Percentiles rank a stretch among this genome's conserved stretches.
Evolutionary conservation across 495 filamentous ascomycete species (phyloP).

Genomic region (Aspergillus ellipticus): DNA sequence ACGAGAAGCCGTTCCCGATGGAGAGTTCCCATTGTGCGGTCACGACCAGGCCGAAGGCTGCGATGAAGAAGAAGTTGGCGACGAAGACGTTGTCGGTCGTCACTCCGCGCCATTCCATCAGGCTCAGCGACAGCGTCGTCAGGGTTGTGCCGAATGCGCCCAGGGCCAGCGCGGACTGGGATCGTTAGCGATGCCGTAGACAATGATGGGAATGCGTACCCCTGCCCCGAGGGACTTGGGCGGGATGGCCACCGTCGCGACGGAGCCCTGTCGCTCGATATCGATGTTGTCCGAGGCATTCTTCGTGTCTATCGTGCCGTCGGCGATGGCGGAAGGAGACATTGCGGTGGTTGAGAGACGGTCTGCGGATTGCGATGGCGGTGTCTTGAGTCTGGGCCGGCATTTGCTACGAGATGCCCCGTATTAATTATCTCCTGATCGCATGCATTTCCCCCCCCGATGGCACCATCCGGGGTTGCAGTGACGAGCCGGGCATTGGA

Average conservation of each 20-base stretch:
- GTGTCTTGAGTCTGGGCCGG: not conserved
- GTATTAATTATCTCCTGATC: not conserved
- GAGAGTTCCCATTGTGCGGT: constrained; percentile 51
- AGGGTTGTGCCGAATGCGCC: constrained; percentile 50
- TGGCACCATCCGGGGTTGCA: not conserved
- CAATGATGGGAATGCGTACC: not conserved
- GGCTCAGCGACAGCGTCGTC: constrained; percentile 43
- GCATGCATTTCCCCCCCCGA: not conserved
- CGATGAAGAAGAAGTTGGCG: constrained; percentile 49
- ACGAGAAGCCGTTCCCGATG: constrained; percentile 46
- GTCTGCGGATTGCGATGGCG: not conserved
- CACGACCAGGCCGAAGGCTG: constrained; percentile 45
- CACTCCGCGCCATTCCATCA: constrained; percentile 50
- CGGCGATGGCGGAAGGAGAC: not conserved
- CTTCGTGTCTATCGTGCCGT: not conserved
- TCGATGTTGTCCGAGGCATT: not conserved
- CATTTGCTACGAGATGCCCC: not conserved
- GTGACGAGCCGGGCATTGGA: not conserved
- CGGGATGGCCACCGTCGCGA: too few relatives aligned
- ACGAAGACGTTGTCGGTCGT: constrained; percentile 45
- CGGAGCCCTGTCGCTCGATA: not conserved
- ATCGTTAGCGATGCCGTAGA: not conserved
- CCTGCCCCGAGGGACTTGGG: not conserved
- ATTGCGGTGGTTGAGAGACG: not conserved
- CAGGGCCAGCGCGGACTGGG: constrained; percentile 40